A percentile compares a stretch with the other conserved stretches of the same genome.
Evolutionary conservation across 768 basidiomycete genomes (phyloP).

Genomic region (Podaxis carcinomalis): DNA sequence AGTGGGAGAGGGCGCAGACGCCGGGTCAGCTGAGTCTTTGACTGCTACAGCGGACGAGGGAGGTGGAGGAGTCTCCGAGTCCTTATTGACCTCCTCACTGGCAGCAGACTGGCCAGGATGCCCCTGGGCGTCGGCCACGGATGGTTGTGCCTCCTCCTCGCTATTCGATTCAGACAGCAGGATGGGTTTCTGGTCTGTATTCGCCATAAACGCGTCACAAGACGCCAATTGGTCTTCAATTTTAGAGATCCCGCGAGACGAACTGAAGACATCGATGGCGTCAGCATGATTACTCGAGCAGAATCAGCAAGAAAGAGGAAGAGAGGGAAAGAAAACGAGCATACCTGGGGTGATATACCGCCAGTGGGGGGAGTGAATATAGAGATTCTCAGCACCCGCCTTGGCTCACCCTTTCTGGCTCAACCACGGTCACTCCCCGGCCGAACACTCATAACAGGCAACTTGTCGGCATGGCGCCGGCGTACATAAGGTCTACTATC

Average conservation of each 20-base stretch:
- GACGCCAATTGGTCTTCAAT: conserved; percentile 42
- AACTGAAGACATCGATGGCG: conserved; percentile 9
- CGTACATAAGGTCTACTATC: not conserved
- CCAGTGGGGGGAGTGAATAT: conserved; percentile 23
- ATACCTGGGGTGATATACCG: conserved; percentile 29
- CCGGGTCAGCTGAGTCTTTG: conserved; percentile 13
- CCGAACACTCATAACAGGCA: conserved; percentile 13
- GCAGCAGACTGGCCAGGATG: conserved; percentile 20
- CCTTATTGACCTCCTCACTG: conserved; percentile 16
- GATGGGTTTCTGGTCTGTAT: conserved; percentile 47
- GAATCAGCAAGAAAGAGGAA: not conserved
- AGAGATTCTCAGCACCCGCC: conserved; percentile 5
- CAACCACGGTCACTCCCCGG: conserved; percentile 17
- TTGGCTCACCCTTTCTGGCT: conserved; percentile 15
- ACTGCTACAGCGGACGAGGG: conserved; percentile 12
- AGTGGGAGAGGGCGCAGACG: conserved; percentile 10
- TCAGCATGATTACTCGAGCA: not conserved
- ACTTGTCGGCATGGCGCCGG: conserved; percentile 11
- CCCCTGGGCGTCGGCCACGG: conserved; percentile 22
- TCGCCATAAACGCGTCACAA: conserved; percentile 79
- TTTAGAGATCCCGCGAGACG: conserved; percentile 14
- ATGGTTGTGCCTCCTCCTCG: conserved; percentile 23
- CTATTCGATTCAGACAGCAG: conserved; percentile 41
- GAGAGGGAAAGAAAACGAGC: conserved; percentile 12
- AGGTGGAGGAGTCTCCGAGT: conserved; percentile 14